Conservation (phyloP, 169 alveolate genomes). For the Toxoplasma gondii region DNA sequence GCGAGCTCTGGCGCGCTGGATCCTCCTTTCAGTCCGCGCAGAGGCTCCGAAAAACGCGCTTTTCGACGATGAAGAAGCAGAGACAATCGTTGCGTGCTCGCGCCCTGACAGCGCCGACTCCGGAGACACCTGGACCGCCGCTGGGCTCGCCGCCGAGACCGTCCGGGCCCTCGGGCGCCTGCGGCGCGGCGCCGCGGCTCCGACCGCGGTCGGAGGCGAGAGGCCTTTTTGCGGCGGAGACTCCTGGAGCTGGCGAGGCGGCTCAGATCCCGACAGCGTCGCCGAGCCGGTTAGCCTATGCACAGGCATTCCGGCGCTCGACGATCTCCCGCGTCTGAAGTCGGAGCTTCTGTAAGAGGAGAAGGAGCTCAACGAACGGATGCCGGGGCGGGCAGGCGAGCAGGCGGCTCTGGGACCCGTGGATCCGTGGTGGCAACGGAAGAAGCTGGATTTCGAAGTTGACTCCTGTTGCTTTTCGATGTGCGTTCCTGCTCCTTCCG, state of each 20-base stretch:
- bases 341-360: background rate
- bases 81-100: no score
- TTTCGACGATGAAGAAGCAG: no score
- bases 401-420: no score
- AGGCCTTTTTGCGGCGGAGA: background rate
- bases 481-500: no score
- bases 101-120: no score
- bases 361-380: no score
- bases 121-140: background rate
- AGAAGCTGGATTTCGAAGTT: no score
- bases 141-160: background rate
- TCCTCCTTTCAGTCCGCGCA: background rate
- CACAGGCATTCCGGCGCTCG: background rate
- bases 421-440: no score
- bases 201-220: slow-evolving; percentile 16
- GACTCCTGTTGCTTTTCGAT: no score
- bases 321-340: background rate
- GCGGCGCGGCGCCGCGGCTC: background rate
- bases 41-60: background rate
- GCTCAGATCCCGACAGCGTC: background rate
- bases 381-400: no score
- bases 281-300: background rate
- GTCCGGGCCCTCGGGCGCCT: background rate
- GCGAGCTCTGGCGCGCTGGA: background rate
- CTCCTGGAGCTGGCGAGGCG: slow-evolving; percentile 33